Evolutionary conservation across 805 yeast species (phyloP), one percentile per base, ranked within the genome.

Genomic region (Candida silvicultrix): DNA sequence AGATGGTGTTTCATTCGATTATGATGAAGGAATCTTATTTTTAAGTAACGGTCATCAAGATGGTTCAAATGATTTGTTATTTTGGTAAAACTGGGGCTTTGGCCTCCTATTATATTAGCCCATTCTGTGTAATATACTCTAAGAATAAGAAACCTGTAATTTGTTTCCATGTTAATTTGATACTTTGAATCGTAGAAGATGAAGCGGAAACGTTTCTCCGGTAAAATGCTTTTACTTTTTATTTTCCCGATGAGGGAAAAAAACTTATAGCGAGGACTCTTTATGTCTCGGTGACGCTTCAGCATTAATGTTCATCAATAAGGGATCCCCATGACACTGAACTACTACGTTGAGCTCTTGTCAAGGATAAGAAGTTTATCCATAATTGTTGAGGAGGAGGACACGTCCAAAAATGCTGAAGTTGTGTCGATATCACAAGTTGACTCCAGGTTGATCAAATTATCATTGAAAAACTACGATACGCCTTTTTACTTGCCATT

Each of bases 401-500:
- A 29, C 19, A 4, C 5, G 4, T 32, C 35, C 7, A 16, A 32
- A 32, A 32, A 5, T 3, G 10, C 19, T 4, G 19, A 32, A 16
- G 12, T 32, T 10, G 12, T n/a, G 4, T 7, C 19, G 6, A 32
- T 32, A 32, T n/a, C 35, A n/a, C 46, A 39, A 20, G 16, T 40
- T 12, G 52, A 49, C 15, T 21, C 34, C 7, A n/a, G 31, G 29
- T 11, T 43, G 31, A 19, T 48, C 4, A 40, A 48, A 16, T 12
- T 44, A 5, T 14, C 25, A 11, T 6, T 31, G 6, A 15, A 16
- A 21, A 18, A 28, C 6, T 3, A 18, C 11, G 25, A 42, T 21
- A 3, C 44, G n/a, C 19, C 25, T 6, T 20, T 43, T 10, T 40
- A 35, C 21, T 37, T 49, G n/a, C 50, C 50, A 19, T 23, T 49